phyloP scores from a whole-genome alignment of 2,329 filamentous ascomycete species.

The Aspergillus nomiae region DNA sequence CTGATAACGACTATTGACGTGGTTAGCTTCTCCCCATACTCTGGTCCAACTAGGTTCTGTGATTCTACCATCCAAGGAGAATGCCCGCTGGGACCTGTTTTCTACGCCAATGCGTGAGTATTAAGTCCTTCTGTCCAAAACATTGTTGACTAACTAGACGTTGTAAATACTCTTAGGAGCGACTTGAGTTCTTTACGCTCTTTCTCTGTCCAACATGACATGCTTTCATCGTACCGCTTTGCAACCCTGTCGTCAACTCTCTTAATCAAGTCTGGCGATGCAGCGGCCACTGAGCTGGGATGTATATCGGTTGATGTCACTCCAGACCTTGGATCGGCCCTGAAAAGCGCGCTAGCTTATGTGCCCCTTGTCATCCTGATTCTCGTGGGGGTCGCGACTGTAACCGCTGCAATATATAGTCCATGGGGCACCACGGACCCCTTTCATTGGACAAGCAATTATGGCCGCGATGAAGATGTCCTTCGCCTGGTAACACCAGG shows the following conservation, averaged over 20 bases:
- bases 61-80: constrained; percentile 56
- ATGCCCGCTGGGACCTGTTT: constrained; percentile 77
- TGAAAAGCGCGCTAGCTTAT: constrained; percentile 72
- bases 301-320: constrained; percentile 84
- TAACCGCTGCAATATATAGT: constrained; percentile 82
- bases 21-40: constrained; percentile 73
- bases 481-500: constrained; percentile 91
- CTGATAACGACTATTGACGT: constrained; percentile 72
- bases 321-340: constrained; percentile 71
- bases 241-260: constrained; percentile 76
- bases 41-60: constrained; percentile 66
- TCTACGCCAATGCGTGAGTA: constrained; percentile 58
- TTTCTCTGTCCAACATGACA: constrained; percentile 72
- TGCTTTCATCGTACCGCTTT: constrained; percentile 83
- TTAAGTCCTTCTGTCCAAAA: neutral
- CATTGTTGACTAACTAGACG: constrained; percentile 2
- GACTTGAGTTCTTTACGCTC: constrained; percentile 63
- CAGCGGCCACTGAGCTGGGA: constrained; percentile 63
- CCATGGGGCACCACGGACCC: constrained; percentile 91
- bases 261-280: constrained; percentile 73
- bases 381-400: constrained; percentile 77
- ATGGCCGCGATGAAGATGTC: constrained; percentile 88
- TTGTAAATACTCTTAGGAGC: constrained; percentile 32
- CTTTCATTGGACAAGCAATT: constrained; percentile 98
- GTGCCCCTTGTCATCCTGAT: constrained; percentile 77